Percentiles rank a stretch among this genome's conserved stretches.
phyloP scores from a whole-genome alignment of 2,329 filamentous ascomycete genomes.

The Fusarium caatingaense region DNA sequence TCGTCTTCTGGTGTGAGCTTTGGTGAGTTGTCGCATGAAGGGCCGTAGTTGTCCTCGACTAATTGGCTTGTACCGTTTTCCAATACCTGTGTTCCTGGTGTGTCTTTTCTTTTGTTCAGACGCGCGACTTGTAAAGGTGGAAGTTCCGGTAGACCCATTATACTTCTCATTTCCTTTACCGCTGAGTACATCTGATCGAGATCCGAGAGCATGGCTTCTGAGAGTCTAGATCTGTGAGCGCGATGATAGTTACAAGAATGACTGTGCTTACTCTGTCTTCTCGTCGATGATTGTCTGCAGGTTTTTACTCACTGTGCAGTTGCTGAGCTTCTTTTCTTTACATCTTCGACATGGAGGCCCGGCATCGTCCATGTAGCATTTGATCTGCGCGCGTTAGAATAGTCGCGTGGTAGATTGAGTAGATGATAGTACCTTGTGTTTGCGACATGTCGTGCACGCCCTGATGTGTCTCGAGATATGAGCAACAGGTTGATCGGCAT shows the following conservation, averaged over 20 bases:
- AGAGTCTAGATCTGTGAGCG: neutral
- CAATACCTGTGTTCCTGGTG: neutral
- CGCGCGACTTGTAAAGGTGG: conserved; percentile 34
- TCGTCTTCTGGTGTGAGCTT: conserved; percentile 49
- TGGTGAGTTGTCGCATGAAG: conserved; percentile 46
- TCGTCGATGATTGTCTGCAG: conserved; percentile 57
- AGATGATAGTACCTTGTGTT: conserved; percentile 49
- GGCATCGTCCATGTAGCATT: conserved; percentile 55
- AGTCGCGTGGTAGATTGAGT: accelerated
- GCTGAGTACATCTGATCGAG: conserved; percentile 43
- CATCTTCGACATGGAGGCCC: conserved; percentile 55
- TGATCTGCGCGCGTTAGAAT: conserved; percentile 45
- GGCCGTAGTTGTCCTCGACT: conserved; percentile 34
- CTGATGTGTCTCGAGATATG: conserved; percentile 55
- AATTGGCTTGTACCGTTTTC: neutral
- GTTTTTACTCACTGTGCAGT: conserved; percentile 55
- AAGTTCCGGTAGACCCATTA: conserved; percentile 41
- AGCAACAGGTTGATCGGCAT: conserved; percentile 55
- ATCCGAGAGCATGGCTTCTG: conserved; percentile 40
- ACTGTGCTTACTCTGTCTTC: conserved; percentile 49
- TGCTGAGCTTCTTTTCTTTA: conserved; percentile 51
- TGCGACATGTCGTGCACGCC: conserved; percentile 55
- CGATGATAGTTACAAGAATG: accelerated
- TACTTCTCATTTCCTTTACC: conserved; percentile 40
- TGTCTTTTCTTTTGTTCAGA: conserved; percentile 27